Percentiles rank a stretch among this genome's conserved stretches.
Evolutionary conservation across 2,329 filamentous ascomycete genomes (phyloP).

Genomic region (Pseudocercospora musae): DNA sequence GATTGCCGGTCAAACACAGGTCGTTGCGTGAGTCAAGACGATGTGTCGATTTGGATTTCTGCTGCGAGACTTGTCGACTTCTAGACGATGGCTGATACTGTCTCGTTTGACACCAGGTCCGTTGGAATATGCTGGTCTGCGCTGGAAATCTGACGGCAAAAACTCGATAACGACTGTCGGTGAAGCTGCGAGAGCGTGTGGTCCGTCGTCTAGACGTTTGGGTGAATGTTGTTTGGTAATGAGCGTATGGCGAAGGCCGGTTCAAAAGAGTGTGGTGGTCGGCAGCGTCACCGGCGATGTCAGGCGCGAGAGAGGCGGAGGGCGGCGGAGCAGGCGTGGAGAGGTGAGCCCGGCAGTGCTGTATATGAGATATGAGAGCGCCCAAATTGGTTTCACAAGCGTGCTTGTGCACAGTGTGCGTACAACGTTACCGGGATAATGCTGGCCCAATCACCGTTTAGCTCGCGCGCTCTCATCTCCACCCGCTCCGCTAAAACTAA

Average conservation of each 20-base stretch:
- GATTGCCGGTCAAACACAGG: neutral
- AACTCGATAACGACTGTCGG: conserved; percentile 9
- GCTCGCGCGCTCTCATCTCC: conserved; percentile 6
- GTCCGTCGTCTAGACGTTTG: conserved; percentile 17
- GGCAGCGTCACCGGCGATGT: conserved; percentile 4
- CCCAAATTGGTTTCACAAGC: conserved; percentile 5
- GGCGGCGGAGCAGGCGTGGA: conserved; percentile 8
- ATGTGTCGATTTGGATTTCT: conserved; percentile 8
- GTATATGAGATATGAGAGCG: conserved; percentile 10
- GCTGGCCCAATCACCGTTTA: conserved; percentile 10
- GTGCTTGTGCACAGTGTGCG: neutral
- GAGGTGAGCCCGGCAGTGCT: conserved; percentile 4
- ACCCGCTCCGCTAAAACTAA: neutral
- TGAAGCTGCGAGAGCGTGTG: conserved; percentile 11
- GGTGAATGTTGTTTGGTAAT: neutral
- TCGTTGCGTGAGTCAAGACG: conserved; percentile 1
- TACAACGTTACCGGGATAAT: conserved; percentile 7
- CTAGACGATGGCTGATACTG: conserved; percentile 19
- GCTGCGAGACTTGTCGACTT: conserved; percentile 15
- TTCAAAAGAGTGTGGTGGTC: conserved; percentile 3
- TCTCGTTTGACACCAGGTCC: conserved; percentile 20
- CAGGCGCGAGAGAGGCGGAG: conserved; percentile 5
- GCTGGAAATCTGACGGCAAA: conserved; percentile 1
- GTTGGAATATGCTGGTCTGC: neutral
- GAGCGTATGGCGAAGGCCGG: conserved; percentile 7